Base-by-base conservation (phyloP, 495 filamentous ascomycete genomes). In the Aspergillus homomorphus region DNA sequence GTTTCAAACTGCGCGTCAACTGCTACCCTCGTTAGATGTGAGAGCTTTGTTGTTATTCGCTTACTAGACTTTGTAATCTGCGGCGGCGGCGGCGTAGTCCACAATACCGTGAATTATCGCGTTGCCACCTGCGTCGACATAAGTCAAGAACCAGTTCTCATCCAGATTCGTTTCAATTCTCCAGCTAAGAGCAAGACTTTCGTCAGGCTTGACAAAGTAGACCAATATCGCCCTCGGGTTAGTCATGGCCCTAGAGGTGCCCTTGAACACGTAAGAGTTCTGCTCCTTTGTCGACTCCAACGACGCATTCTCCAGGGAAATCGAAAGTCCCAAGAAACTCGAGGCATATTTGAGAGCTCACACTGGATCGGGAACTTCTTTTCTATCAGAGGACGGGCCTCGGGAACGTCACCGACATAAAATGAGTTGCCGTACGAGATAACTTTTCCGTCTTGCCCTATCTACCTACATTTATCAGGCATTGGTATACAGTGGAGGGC, bases 371-470 rank as follows among this genome's bases (percentile, higher is more conserved):
- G 41, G 23, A 26, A n/a, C 33, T 15, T 53, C 53, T 1, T 24
- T 46, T 61, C 51, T 12, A 14, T 33, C 45, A 52, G 23, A 8
- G 58, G 46, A n/a, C 41, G 45, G 15, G 23, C 10, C 15, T 51
- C 19, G 10, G 58, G 53, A 16, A 41, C 38, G 10, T 45, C 24
- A 12, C 45, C 52, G 8, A 38, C 52, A 33, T 51, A 61, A 33
- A 56, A 61, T 3, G 58, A 56, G 48, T 56, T 51, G 1, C 58
- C 58, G 18, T 61, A 56, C 10, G 58, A 61, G 9, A 61, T 45
- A 22, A 61, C 38, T 15, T 38, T 56, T 21, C 58, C 58, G 22
- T 56, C 41, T 52, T 56, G 51, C 8, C 58, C 53, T 19, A 61
- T 48, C 58, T 61, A 22, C 2, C 24, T 3, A 30, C 0, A 21